These are phyloP conservation scores for Chrysopogon serrulatus DNA, from an alignment of 176 grass and related monocot genomes.

Conservation along the genomic window DNA sequence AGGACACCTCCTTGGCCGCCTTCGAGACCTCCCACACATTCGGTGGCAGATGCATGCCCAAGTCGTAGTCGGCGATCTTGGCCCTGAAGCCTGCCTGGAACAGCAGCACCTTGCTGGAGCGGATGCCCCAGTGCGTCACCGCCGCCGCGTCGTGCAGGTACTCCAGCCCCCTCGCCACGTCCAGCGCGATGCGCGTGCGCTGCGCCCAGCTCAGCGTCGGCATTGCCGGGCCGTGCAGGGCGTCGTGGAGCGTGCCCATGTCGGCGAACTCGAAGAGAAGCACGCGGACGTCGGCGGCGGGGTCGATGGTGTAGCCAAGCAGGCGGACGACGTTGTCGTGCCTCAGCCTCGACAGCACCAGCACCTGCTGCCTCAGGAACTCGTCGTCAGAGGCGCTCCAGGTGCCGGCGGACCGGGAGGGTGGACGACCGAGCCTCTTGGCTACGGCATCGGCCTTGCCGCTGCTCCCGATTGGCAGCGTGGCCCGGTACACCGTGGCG, in stretches of 20 bases:
- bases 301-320: constrained; percentile 18
- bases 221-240: too few species aligned
- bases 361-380: constrained; percentile 31
- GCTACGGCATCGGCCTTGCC: neutral
- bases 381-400: constrained; percentile 30
- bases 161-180: neutral
- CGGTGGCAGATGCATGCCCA: constrained; percentile 34
- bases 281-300: neutral
- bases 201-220: constrained; percentile 32
- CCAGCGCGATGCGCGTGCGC: neutral
- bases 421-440: neutral
- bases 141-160: neutral
- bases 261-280: constrained; percentile 36
- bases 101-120: constrained; percentile 52
- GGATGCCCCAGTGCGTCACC: constrained; percentile 8
- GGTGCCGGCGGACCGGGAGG: neutral
- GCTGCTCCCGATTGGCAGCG: neutral
- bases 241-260: neutral
- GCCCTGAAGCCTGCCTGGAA: constrained; percentile 41
- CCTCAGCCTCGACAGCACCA: constrained; percentile 22
- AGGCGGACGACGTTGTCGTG: constrained; percentile 34
- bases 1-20: too few species aligned
- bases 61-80: constrained; percentile 53
- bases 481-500: constrained; percentile 22
- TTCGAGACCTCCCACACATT: too few species aligned